phyloP scores from a whole-genome alignment of 495 filamentous ascomycete species.

The Tuber melanosporum region DNA sequence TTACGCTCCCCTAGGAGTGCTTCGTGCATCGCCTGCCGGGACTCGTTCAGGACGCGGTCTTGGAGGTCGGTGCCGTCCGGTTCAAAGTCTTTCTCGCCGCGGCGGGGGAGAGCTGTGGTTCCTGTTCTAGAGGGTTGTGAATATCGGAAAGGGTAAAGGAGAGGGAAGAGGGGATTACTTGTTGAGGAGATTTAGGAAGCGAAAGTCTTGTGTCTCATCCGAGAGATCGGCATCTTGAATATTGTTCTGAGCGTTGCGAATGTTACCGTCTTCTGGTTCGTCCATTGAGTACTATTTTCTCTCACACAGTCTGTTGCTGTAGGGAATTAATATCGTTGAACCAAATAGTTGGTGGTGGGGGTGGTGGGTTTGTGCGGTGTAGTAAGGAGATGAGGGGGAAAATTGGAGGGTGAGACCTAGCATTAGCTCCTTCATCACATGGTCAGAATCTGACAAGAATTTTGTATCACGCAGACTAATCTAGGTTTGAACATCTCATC shows the following conservation, averaged over 20 bases:
- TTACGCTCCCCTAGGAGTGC: slow-evolving; percentile 52
- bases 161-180: slow-evolving; percentile 22
- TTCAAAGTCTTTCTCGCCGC: slow-evolving; percentile 96
- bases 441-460: background rate
- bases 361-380: background rate
- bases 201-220: slow-evolving; percentile 86
- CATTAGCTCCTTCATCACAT: background rate
- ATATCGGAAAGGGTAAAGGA: slow-evolving; percentile 2
- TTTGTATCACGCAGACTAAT: background rate
- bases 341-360: background rate
- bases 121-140: slow-evolving; percentile 25
- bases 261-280: slow-evolving; percentile 36
- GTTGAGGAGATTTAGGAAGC: slow-evolving; percentile 53
- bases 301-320: background rate
- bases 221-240: slow-evolving; percentile 57
- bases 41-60: slow-evolving; percentile 64
- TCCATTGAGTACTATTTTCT: slow-evolving; percentile 22
- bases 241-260: slow-evolving; percentile 22
- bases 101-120: slow-evolving; percentile 56
- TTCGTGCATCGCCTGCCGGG: slow-evolving; percentile 83
- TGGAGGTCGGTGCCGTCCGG: slow-evolving; percentile 79
- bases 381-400: background rate
- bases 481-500: background rate
- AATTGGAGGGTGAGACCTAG: background rate
- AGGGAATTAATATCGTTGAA: background rate